Evolutionary conservation across 257 asterid species (phyloP).

Genomic region (Scutellaria baicalensis): DNA sequence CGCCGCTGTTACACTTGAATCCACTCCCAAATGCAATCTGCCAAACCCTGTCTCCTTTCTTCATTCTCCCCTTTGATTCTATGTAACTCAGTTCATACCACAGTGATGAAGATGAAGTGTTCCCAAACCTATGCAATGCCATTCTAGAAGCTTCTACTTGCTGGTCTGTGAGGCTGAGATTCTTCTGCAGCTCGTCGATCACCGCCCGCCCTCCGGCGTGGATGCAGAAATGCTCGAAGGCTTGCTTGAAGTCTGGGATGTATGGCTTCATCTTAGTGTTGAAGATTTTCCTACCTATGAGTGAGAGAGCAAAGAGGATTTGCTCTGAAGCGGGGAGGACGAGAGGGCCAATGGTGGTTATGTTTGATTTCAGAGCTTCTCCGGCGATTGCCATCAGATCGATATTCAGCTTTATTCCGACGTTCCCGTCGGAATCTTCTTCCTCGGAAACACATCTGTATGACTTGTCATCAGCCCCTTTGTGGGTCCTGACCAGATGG

Average conservation of each 20-base stretch:
- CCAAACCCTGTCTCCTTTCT: constrained; percentile 60
- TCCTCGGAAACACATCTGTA: constrained; percentile 47
- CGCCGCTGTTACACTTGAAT: constrained; percentile 51
- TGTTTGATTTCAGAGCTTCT: constrained; percentile 52
- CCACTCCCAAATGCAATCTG: constrained; percentile 59
- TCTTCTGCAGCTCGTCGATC: constrained; percentile 64
- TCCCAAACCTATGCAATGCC: constrained; percentile 59
- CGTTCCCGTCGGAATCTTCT: constrained; percentile 45
- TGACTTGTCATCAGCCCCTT: constrained; percentile 43
- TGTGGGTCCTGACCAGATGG: constrained; percentile 51
- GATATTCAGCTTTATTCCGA: constrained; percentile 45
- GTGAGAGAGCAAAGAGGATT: constrained; percentile 27
- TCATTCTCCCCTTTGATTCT: constrained; percentile 69
- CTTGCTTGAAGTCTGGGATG: constrained; percentile 50
- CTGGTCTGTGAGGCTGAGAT: constrained; percentile 37
- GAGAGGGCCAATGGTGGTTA: constrained; percentile 56
- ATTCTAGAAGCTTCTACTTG: constrained; percentile 69
- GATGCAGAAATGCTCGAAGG: constrained; percentile 72
- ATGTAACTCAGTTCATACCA: constrained; percentile 70
- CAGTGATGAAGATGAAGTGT: constrained; percentile 61
- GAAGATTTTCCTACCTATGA: constrained; percentile 29
- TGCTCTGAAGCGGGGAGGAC: constrained; percentile 66
- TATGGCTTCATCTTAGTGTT: constrained; percentile 31
- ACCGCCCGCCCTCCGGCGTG: constrained; percentile 79
- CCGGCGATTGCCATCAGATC: constrained; percentile 58